A percentile compares a stretch with the other conserved stretches of the same genome.
Conservation (phyloP, 768 basidiomycete genomes). For the Aureoboletus auriporus region DNA sequence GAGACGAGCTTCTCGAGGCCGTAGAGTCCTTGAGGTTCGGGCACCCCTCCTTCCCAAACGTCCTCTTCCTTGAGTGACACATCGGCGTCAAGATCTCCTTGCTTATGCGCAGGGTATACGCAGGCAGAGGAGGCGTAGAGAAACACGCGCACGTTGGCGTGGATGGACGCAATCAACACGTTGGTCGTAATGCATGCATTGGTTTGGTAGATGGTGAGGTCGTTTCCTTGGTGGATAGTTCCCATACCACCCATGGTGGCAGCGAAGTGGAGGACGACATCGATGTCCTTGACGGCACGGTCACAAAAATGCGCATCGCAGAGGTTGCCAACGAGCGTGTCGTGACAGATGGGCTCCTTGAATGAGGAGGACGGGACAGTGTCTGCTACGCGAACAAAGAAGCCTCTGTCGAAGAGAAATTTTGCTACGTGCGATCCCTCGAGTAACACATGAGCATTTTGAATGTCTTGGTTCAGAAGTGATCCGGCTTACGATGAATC, state of each 20-base stretch:
- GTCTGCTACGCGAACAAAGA: constrained; percentile 44
- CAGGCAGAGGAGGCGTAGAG: constrained; percentile 59
- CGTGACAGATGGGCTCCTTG: constrained; percentile 25
- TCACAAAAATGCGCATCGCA: constrained; percentile 39
- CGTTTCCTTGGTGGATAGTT: constrained; percentile 49
- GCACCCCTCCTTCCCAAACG: constrained; percentile 36
- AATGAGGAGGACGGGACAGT: constrained; percentile 25
- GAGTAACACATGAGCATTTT: background rate
- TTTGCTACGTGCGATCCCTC: constrained; percentile 52
- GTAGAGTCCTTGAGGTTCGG: constrained; percentile 51
- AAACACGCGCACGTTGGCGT: constrained; percentile 39
- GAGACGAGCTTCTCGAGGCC: constrained; percentile 55
- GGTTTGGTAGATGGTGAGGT: constrained; percentile 43
- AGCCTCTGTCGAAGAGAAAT: constrained; percentile 30
- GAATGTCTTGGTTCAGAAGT: background rate
- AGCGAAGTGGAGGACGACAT: constrained; percentile 52
- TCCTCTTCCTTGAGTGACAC: constrained; percentile 46
- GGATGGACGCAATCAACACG: constrained; percentile 37
- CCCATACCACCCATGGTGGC: constrained; percentile 68
- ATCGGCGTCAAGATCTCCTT: constrained; percentile 29
- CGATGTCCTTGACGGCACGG: constrained; percentile 35
- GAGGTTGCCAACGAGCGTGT: constrained; percentile 43
- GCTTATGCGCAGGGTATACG: constrained; percentile 48
- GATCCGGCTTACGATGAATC: constrained; percentile 44
- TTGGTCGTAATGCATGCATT: constrained; percentile 51